Conservation (phyloP, 305 asterid genomes). For the Fraxinus nigra region DNA sequence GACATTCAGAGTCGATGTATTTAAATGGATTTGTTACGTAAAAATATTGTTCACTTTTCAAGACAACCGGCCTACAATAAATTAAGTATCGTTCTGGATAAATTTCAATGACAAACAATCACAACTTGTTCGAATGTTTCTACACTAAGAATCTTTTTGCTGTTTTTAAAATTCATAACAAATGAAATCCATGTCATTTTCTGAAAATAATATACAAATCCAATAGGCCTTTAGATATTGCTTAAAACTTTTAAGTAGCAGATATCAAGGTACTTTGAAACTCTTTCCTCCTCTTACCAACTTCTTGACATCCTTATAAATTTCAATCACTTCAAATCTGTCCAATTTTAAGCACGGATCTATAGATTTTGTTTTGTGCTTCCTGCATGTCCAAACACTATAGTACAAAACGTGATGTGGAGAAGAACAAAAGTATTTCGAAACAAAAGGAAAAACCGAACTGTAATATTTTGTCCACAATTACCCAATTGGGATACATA, state of each 20-base stretch:
- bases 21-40: not conserved
- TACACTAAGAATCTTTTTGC: not conserved
- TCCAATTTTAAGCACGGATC: not conserved
- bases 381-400: conserved; percentile 49
- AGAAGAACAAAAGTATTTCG: conserved; percentile 33
- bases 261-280: not conserved
- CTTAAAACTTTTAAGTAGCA: not conserved
- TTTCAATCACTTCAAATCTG: not conserved
- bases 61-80: not conserved
- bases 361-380: conserved; percentile 8
- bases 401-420: conserved; percentile 35
- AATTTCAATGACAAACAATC: not conserved
- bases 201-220: not conserved
- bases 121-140: not conserved
- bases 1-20: not conserved
- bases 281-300: not conserved
- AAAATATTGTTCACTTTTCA: not conserved
- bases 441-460: conserved; percentile 47
- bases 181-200: conserved; percentile 3
- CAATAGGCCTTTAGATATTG: not conserved
- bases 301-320: not conserved
- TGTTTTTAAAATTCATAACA: not conserved
- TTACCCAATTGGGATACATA: conserved; percentile 63
- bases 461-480: conserved; percentile 47
- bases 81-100: not conserved